Conservation (phyloP, 2,329 filamentous ascomycete genomes). For the Trichoderma brevicompactum region DNA sequence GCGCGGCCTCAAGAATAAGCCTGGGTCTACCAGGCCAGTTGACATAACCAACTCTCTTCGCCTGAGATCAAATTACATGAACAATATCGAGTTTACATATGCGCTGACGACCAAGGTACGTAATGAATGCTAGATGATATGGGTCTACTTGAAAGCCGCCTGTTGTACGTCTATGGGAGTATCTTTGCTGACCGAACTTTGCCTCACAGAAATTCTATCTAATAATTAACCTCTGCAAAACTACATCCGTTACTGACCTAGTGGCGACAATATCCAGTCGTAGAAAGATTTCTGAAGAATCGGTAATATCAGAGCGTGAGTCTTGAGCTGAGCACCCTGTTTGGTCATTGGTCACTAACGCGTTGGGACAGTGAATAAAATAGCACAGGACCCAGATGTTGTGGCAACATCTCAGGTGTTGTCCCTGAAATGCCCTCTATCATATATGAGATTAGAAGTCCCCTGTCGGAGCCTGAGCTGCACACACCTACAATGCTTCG, state of each 20-base stretch:
- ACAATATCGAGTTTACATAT: conserved; percentile 85
- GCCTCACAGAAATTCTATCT: conserved; percentile 69
- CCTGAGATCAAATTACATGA: conserved; percentile 71
- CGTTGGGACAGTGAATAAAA: conserved; percentile 67
- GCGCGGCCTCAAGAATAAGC: conserved; percentile 92
- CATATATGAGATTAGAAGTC: conserved; percentile 77
- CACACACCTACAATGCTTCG: conserved; percentile 92
- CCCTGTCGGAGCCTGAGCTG: conserved; percentile 82
- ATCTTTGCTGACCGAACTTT: conserved; percentile 31
- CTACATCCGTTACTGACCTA: conserved; percentile 71
- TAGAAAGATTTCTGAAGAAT: conserved; percentile 76
- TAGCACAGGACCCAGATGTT: conserved; percentile 85
- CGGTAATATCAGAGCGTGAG: conserved; percentile 84
- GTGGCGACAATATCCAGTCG: conserved; percentile 67
- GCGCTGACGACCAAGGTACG: conserved; percentile 81
- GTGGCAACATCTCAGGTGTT: conserved; percentile 85
- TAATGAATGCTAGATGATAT: background rate
- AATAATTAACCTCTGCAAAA: conserved; percentile 74
- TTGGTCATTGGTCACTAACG: background rate
- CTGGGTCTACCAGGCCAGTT: conserved; percentile 89
- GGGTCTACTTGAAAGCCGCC: conserved; percentile 27
- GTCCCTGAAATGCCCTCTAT: conserved; percentile 90
- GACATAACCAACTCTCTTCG: conserved; percentile 83
- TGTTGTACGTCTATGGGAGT: conserved; percentile 15
- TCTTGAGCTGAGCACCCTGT: conserved; percentile 27